Conservation (phyloP, 2,329 filamentous ascomycete species). For the Hypoxylon rubiginosum region DNA sequence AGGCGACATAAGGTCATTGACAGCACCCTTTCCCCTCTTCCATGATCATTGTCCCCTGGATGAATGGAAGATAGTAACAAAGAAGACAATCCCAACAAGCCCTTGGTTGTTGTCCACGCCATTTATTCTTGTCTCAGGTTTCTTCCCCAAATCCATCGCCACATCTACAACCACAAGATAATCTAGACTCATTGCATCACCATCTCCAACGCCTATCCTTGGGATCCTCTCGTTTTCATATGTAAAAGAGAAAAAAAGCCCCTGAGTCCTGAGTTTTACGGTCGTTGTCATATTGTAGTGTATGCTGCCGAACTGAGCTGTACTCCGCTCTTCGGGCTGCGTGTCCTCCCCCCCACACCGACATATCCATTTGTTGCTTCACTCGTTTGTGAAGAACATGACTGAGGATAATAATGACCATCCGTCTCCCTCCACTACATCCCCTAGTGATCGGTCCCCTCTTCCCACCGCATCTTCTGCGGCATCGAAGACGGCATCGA, state of each 20-base stretch:
- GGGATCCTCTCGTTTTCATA: constrained; percentile 13
- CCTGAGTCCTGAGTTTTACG: constrained; percentile 26
- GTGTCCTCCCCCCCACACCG: constrained; percentile 35
- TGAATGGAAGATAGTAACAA: constrained; percentile 43
- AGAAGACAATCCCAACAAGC: constrained; percentile 48
- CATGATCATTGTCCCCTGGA: constrained; percentile 39
- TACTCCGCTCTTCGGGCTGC: constrained; percentile 39
- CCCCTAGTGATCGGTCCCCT: constrained; percentile 34
- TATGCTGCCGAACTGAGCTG: constrained; percentile 40
- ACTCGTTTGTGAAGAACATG: constrained; percentile 47
- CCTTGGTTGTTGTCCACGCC: constrained; percentile 43
- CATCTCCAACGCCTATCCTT: constrained; percentile 9
- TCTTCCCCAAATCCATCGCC: constrained; percentile 38
- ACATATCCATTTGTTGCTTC: constrained; percentile 26
- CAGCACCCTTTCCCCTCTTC: constrained; percentile 20
- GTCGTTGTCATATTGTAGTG: constrained; percentile 31
- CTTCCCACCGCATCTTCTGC: constrained; percentile 33
- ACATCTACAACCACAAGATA: constrained; percentile 27
- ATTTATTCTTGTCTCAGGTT: constrained; percentile 43
- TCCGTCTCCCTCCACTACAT: constrained; percentile 41
- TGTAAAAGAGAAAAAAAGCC: constrained; percentile 21
- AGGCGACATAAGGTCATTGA: constrained; percentile 41
- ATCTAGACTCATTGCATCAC: constrained; percentile 30
- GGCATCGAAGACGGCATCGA: constrained; percentile 32
- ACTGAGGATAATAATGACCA: constrained; percentile 43